Evolutionary conservation across 148 eudicot species (phyloP), one percentile per base, ranked within the genome.

Genomic region (Vaccinium myrtillus): DNA sequence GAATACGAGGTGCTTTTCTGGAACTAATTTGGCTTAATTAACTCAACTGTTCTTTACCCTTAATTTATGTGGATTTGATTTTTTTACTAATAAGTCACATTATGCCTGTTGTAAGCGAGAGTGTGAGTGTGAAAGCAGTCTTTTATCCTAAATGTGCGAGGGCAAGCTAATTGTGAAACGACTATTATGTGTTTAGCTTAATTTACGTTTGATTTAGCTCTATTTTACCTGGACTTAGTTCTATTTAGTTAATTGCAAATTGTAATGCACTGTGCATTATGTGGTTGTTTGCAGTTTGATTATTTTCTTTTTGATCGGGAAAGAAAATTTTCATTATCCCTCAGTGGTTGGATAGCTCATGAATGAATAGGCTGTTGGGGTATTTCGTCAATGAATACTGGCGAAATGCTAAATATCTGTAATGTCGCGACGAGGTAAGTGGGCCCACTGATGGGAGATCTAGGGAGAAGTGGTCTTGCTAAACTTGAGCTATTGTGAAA

Each of bases 1-100:
- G 98, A 95, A 32, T 92, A 91, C 77, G 96, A 95, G 95, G 99
- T 96, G 15, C 19, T 6, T 54, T 76, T 13, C 8, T 4, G 3
- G 23, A 25, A 6, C 53, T 71, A 32, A 32, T 70, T 70, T 7
- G 46, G 46, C 46, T 43, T 43, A 43, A 43, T 43, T 43, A 43
- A 43, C 46, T 43, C 6, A 43, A 43, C 5, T 43, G 46, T 43
- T 4, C 46, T 43, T 43, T 43, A 43, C 6, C 46, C 46, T 43
- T 43, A 5, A 43, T 43, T 43, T 43, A 43, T 5, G 6, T 43
- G 46, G 46, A 43, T 43, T 43, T 43, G 46, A 6, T 43, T 43
- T 43, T 43, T 43, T 43, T 43, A 36, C 39, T 43, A 43, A 0
- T 43, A 43, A 43, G 46, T 43, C 46, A 43, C 46, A 43, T 43